Conservation (phyloP, 192 early-diverging fungal genomes). For the Entomortierella parvispora region DNA sequence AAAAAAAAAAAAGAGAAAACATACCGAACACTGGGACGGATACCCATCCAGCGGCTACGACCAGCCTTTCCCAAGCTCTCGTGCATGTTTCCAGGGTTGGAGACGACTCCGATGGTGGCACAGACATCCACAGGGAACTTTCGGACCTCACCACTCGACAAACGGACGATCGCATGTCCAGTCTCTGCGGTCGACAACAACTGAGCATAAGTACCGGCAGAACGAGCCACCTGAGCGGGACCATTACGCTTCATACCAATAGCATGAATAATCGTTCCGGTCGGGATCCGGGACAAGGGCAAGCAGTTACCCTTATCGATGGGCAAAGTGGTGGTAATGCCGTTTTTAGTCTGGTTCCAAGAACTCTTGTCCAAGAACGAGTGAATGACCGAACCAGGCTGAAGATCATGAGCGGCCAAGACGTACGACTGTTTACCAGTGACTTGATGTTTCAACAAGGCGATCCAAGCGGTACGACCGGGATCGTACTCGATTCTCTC, state of each 20-base stretch:
- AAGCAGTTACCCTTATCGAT: constrained; percentile 92
- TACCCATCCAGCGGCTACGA: constrained; percentile 80
- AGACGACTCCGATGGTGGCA: constrained; percentile 91
- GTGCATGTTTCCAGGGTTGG: constrained; percentile 92
- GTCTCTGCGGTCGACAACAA: constrained; percentile 79
- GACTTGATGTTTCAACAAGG: constrained; percentile 80
- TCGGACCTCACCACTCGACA: constrained; percentile 89
- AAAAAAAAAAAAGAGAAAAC: background rate
- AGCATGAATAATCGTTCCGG: constrained; percentile 90
- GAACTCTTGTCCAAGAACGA: constrained; percentile 60
- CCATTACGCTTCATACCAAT: constrained; percentile 84
- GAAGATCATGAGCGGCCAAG: constrained; percentile 79
- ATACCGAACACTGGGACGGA: constrained; percentile 84
- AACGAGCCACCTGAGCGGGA: constrained; percentile 79
- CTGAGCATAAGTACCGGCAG: constrained; percentile 90
- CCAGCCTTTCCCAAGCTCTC: constrained; percentile 92
- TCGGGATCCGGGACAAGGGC: constrained; percentile 89
- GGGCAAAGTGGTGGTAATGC: constrained; percentile 52
- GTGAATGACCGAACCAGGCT: constrained; percentile 80
- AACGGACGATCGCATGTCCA: constrained; percentile 86
- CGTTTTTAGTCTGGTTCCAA: constrained; percentile 50
- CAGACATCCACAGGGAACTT: constrained; percentile 83
- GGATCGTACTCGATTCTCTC: constrained; percentile 96
- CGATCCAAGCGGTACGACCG: constrained; percentile 87
- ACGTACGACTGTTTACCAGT: constrained; percentile 89